Evolutionary conservation across 768 basidiomycete genomes (phyloP).

Genomic region (Phanerochaete sordida): DNA sequence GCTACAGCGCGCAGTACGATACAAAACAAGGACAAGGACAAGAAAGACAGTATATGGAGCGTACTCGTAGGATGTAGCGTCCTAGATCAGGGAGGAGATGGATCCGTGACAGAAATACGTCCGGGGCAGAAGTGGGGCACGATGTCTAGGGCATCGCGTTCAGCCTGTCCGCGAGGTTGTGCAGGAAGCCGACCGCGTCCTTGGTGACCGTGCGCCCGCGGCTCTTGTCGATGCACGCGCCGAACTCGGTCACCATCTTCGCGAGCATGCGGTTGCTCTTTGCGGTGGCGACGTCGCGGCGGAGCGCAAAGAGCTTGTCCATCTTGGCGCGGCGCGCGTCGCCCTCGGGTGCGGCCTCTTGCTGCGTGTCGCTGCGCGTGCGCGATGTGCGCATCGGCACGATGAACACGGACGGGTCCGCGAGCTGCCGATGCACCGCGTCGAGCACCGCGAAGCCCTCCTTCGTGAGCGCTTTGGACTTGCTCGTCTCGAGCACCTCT

Average conservation of each 20-base stretch:
- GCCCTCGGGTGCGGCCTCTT: constrained; percentile 35
- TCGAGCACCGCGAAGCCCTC: constrained; percentile 73
- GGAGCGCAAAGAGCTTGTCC: constrained; percentile 55
- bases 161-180: constrained; percentile 54
- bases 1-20: neutral
- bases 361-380: constrained; percentile 23
- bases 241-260: constrained; percentile 66
- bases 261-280: constrained; percentile 56
- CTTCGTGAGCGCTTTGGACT: constrained; percentile 62
- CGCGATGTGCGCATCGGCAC: constrained; percentile 48
- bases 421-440: constrained; percentile 64
- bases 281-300: constrained; percentile 49
- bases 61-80: neutral
- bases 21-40: neutral
- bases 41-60: neutral
- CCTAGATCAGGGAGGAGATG: neutral
- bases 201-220: constrained; percentile 73
- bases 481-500: constrained; percentile 59
- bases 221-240: constrained; percentile 62
- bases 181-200: constrained; percentile 70
- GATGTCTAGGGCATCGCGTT: constrained; percentile 5
- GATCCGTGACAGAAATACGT: too few species aligned
- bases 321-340: constrained; percentile 51
- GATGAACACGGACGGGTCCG: constrained; percentile 59
- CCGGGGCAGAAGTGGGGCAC: neutral